These are phyloP conservation scores for Capsella rubella DNA, from an alignment of 441 rosid species.

Conservation along the genomic window DNA sequence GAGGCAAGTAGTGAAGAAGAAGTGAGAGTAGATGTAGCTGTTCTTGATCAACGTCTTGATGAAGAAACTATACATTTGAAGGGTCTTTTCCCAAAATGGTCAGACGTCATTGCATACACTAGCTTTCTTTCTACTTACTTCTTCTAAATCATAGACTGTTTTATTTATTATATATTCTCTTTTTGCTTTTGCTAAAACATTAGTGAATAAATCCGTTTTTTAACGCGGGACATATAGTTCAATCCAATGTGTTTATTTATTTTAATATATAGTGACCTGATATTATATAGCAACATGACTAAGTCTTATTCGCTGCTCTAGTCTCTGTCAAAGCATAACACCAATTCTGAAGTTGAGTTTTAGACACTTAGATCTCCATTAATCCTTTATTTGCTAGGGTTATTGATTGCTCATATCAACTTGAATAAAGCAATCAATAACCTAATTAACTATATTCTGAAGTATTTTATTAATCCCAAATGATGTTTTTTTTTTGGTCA, in stretches of 20 bases:
- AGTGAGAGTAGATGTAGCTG: conserved; percentile 77
- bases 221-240: not conserved
- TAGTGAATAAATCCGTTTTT: conserved; percentile 25
- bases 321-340: not conserved
- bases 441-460: too few species aligned
- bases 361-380: too few species aligned
- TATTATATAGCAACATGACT: too few species aligned
- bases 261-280: not conserved
- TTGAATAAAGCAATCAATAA: too few species aligned
- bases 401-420: too few species aligned
- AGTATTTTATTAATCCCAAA: too few species aligned
- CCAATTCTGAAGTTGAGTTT: too few species aligned
- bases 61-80: conserved; percentile 68
- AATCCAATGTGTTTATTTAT: not conserved
- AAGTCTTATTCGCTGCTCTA: too few species aligned
- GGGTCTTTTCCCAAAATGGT: conserved; percentile 84
- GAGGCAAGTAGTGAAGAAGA: conserved; percentile 66
- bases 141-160: conserved; percentile 49
- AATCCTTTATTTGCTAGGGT: too few species aligned
- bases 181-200: not conserved
- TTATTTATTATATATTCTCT: not conserved
- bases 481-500: too few species aligned
- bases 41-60: conserved; percentile 77
- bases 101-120: conserved; percentile 74
- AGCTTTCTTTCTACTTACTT: conserved; percentile 74